Base-by-base conservation (phyloP, 2,329 filamentous ascomycete species). In the Raffaelea arxii region DNA sequence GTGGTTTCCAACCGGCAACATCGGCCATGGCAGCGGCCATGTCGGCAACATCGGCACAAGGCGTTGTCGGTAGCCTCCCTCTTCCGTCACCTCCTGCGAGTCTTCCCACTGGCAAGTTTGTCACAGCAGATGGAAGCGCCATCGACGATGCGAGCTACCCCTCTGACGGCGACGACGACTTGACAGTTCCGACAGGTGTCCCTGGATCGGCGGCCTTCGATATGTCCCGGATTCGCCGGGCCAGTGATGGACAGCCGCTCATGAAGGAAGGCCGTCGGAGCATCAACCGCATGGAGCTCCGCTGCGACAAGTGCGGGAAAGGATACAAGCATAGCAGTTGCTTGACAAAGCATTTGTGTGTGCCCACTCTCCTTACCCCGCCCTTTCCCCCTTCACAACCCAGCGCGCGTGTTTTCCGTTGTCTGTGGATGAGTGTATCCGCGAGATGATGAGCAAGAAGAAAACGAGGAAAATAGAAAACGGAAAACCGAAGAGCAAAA, bases 261-360 rank as follows among this genome's bases (percentile, higher is more conserved):
- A 71, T 75, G 58, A 94, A 92, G 67, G 82, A 84, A 56, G 86
- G 91, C 59, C 75, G 78, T 71, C 90, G 88, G 70, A 77, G 79
- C 66, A 77, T 79, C 66, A 85, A 80, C 69, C 79, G 82, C 60
- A 80, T 82, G 60, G 91, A 97, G 66, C 80, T 98, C 63, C 88
- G 86, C 68, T 98, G 92, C 73, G 88, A 95, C 64, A 91, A 90
- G 69, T 98, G 92, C 74, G 91, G 91, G 68, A 98, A 98, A 78
- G 89, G 89, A 70, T 98, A 98, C 80, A 98, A 98, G 82, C 92
- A 98, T 78, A 94, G 90, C 81, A 97, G 92, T 75, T 98, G 92
- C 81, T 81, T 98, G 75, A 94, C 87, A 66, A 98, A 97, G 80
- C 92, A 98, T 82, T 84, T 96, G 92, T 97, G 82, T 80, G 92